Conservation (phyloP, 495 filamentous ascomycete genomes). For the Aspergillus cristatus region DNA sequence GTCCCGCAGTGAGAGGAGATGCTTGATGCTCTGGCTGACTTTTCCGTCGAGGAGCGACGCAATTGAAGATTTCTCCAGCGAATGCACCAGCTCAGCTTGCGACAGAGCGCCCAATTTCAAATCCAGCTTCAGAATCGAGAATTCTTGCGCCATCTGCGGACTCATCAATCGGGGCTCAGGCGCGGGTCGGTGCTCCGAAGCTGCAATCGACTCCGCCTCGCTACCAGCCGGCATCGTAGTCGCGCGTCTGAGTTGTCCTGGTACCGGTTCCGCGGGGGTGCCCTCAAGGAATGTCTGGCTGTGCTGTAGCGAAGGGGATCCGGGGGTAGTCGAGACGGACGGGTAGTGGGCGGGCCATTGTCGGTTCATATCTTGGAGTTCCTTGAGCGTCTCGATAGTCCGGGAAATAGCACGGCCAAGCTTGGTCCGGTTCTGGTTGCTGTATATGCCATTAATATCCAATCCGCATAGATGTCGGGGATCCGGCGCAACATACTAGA, state of each 20-base stretch:
- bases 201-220: conserved; percentile 59
- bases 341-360: conserved; percentile 95
- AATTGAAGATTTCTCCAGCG: conserved; percentile 85
- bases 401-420: conserved; percentile 77
- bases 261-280: conserved; percentile 34
- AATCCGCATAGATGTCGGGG: conserved; percentile 17
- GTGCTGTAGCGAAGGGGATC: conserved; percentile 41
- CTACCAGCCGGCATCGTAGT: conserved; percentile 59
- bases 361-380: conserved; percentile 78
- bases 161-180: conserved; percentile 72
- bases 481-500: conserved; percentile 41
- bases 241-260: conserved; percentile 52
- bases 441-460: conserved; percentile 34
- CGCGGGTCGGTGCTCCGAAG: conserved; percentile 46
- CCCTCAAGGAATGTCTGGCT: conserved; percentile 36
- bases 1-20: conserved; percentile 76
- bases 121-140: conserved; percentile 90
- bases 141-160: conserved; percentile 90
- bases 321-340: conserved; percentile 58
- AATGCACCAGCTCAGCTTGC: conserved; percentile 89
- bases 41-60: conserved; percentile 87
- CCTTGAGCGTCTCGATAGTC: conserved; percentile 70
- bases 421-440: conserved; percentile 81
- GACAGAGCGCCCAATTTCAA: conserved; percentile 78
- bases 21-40: conserved; percentile 85